These are phyloP conservation scores for Neopestalotiopsis sp. DNA, from an alignment of 2,329 filamentous ascomycete species.

Conservation along the genomic window DNA sequence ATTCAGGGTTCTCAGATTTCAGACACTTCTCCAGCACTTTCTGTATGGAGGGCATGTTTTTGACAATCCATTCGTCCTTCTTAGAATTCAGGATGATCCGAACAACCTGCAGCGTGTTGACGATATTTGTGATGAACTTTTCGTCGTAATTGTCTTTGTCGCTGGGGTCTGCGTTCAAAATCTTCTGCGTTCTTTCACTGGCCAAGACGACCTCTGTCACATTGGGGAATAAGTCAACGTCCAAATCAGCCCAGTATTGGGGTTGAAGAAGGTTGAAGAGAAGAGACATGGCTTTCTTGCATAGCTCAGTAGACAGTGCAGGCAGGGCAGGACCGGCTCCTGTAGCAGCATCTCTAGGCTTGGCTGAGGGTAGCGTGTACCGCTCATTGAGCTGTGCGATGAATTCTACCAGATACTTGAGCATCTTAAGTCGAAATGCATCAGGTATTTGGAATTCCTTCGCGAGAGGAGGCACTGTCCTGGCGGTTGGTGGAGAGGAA, in stretches of 20 bases:
- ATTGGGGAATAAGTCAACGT: conserved; percentile 89
- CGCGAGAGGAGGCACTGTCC: conserved; percentile 46
- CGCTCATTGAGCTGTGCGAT: conserved; percentile 89
- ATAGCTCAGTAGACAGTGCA: conserved; percentile 73
- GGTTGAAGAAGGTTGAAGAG: conserved; percentile 85
- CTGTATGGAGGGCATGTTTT: conserved; percentile 78
- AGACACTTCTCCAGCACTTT: conserved; percentile 90
- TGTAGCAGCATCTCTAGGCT: conserved; percentile 60
- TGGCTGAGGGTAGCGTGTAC: conserved; percentile 76
- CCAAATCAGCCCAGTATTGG: conserved; percentile 89
- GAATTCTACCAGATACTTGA: conserved; percentile 95
- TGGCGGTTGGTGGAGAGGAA: conserved; percentile 59
- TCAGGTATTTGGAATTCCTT: conserved; percentile 75
- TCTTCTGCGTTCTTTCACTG: conserved; percentile 74
- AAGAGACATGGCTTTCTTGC: conserved; percentile 82
- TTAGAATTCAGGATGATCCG: conserved; percentile 89
- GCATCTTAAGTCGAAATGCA: conserved; percentile 75
- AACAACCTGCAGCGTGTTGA: conserved; percentile 93
- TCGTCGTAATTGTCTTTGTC: conserved; percentile 80
- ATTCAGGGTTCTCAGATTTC: conserved; percentile 85
- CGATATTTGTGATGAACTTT: conserved; percentile 83
- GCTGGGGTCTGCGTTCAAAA: conserved; percentile 62
- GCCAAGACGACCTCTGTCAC: conserved; percentile 86
- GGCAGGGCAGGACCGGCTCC: conserved; percentile 54
- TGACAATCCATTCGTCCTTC: conserved; percentile 87